Percentiles rank a stretch among this genome's conserved stretches.
phyloP scores from a whole-genome alignment of 306 rosid species.

The Canavalia ensiformis region DNA sequence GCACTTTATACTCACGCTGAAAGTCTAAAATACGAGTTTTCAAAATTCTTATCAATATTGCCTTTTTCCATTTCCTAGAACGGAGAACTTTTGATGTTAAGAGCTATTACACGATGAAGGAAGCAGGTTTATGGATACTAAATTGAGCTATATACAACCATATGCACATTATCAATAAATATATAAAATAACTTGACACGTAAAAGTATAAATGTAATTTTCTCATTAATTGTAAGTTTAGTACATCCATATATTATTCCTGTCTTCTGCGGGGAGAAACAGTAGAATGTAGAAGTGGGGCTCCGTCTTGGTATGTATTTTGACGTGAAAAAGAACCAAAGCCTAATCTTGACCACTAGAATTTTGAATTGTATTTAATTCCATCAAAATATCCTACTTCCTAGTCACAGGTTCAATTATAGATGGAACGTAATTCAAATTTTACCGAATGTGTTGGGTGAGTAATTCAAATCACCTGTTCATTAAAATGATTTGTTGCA shows the following conservation, averaged over 20 bases:
- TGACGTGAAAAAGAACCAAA: neutral
- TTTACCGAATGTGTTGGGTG: neutral
- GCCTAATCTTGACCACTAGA: neutral
- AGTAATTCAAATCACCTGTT: too few relatives aligned
- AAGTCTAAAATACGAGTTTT: constrained; percentile 2
- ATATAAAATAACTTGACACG: neutral
- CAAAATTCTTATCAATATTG: neutral
- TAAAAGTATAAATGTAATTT: neutral
- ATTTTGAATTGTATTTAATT: neutral
- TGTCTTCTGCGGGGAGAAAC: neutral
- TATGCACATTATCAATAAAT: neutral
- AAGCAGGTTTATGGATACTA: neutral
- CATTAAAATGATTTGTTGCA: too few relatives aligned
- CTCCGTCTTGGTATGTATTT: neutral
- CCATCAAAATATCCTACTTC: neutral
- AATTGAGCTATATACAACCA: neutral
- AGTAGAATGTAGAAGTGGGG: neutral
- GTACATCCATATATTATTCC: neutral
- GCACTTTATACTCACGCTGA: constrained; percentile 33
- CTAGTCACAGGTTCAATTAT: neutral
- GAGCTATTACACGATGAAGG: constrained; percentile 14
- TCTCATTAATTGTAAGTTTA: neutral
- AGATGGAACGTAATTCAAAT: neutral
- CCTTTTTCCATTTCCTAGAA: neutral
- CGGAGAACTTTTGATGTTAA: constrained; percentile 30